Conservation (phyloP, 169 alveolate species). For the Cryptosporidium ryanae region DNA sequence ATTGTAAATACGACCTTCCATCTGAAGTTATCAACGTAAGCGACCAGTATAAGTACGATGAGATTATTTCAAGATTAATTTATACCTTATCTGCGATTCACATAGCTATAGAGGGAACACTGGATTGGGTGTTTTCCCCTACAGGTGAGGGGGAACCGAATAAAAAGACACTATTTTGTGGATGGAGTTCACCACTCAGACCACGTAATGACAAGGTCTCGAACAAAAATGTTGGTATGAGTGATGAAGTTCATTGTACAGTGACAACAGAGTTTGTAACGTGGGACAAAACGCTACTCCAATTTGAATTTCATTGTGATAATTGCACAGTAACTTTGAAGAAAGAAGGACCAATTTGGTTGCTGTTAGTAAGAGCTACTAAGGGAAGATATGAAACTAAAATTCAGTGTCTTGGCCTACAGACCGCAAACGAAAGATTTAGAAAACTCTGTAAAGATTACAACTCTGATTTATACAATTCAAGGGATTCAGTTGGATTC, state of each 20-base stretch:
- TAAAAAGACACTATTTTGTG: slow-evolving; percentile 45
- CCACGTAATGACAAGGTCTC: slow-evolving; percentile 1
- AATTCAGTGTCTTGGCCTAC: slow-evolving; percentile 68
- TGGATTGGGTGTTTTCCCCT: slow-evolving; percentile 63
- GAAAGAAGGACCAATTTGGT: slow-evolving; percentile 75
- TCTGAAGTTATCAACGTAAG: slow-evolving; percentile 14
- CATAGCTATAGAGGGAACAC: slow-evolving; percentile 69
- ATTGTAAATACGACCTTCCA: slow-evolving; percentile 39
- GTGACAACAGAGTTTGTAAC: slow-evolving; percentile 51
- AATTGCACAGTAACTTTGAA: slow-evolving; percentile 40
- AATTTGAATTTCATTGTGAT: slow-evolving; percentile 63
- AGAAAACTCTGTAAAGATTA: slow-evolving; percentile 64
- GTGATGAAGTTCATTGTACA: slow-evolving; percentile 59
- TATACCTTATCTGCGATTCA: slow-evolving; percentile 56
- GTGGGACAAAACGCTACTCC: slow-evolving; percentile 51
- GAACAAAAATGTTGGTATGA: slow-evolving; percentile 6
- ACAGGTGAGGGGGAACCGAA: slow-evolving; percentile 19
- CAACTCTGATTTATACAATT: slow-evolving; percentile 30
- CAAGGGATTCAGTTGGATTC: slow-evolving; percentile 47
- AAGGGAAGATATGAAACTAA: slow-evolving; percentile 55
- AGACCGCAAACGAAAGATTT: slow-evolving; percentile 68
- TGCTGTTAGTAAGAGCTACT: slow-evolving; percentile 14
- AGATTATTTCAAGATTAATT: slow-evolving; percentile 34
- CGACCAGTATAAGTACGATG: slow-evolving; percentile 28
- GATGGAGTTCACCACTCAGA: slow-evolving; percentile 68